Base-by-base conservation (phyloP, 257 asterid species). In the Primulina eburnea region DNA sequence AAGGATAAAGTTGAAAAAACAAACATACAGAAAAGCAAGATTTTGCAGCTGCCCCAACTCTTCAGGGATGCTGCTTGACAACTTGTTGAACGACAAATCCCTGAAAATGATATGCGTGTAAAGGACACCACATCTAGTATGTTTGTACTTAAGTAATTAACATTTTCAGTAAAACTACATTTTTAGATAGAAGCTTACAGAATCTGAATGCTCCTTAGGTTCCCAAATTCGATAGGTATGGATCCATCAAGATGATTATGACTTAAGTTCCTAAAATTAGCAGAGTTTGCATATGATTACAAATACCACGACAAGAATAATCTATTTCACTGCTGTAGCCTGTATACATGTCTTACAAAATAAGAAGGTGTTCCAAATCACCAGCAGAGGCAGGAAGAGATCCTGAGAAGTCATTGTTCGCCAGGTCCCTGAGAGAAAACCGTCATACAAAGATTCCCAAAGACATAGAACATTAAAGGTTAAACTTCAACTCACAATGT, bases 291-390 rank as follows among this genome's bases (percentile, higher is more conserved):
- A 28, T 75, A 38, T 73, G 21, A 33, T 16, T 55, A 56, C 30
- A 59, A 53, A 35, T 0, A 5, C 21, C 52, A 59, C 18, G 20
- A 40, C 8, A 21, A 34, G 6, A 21, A 58, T 17, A 8, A 7
- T 26, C 9, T 28, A 11, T 59, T 52, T 28, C 4, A 20, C 10
- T 63, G 64, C 55, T 14, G 40, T 24, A 24, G 26, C 26, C 26
- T 24, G 26, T 30, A 28, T 21, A 24, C 11, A 10, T 35, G 16
- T 63, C 97, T 71, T 82, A 94, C 99, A 94, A 77, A 35, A 85
- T 91, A 72, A 94, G 96, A 67, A 94, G 97, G 79, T 94, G 99
- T 85, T 94, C 99, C 76, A 94, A 79, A 79, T 89, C 95, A 63
- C 99, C 99, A 28, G 89, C 86, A 7, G 97, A 89, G 69, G 90